Conservation (phyloP, 108 stramenopile species). For the Skeletonema costatum region DNA sequence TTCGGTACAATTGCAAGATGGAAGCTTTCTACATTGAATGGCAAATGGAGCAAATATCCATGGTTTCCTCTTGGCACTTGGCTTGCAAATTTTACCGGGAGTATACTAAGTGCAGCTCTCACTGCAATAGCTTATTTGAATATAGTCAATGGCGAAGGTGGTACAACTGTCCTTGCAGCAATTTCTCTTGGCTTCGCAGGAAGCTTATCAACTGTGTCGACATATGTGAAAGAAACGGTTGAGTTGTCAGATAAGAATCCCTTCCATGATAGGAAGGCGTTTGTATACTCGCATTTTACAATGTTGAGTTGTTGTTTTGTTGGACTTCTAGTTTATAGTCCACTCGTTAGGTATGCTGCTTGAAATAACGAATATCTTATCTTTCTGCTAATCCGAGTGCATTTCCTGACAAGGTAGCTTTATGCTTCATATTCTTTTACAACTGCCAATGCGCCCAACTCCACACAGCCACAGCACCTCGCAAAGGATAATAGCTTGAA, state of each 20-base stretch:
- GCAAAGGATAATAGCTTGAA: slow-evolving; percentile 68
- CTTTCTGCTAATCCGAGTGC: background rate
- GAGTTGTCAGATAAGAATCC: slow-evolving; percentile 41
- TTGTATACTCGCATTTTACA: slow-evolving; percentile 56
- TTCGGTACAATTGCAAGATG: slow-evolving; percentile 66
- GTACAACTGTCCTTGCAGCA: slow-evolving; percentile 15
- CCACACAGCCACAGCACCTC: slow-evolving; percentile 77
- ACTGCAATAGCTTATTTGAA: background rate
- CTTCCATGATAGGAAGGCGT: slow-evolving; percentile 42
- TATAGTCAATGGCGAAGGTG: slow-evolving; percentile 39
- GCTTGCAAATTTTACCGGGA: slow-evolving; percentile 58
- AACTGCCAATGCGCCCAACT: slow-evolving; percentile 73
- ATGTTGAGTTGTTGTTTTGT: slow-evolving; percentile 42
- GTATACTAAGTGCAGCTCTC: slow-evolving; percentile 23
- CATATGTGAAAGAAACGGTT: slow-evolving; percentile 69
- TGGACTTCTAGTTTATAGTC: slow-evolving; percentile 56
- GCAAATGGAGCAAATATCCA: slow-evolving; percentile 11
- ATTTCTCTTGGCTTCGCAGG: slow-evolving; percentile 64
- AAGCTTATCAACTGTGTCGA: slow-evolving; percentile 80
- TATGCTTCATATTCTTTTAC: background rate
- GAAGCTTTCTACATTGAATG: slow-evolving; percentile 59
- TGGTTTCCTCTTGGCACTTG: slow-evolving; percentile 83
- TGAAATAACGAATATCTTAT: background rate
- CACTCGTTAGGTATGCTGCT: slow-evolving; percentile 45
- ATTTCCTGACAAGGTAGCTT: background rate